A percentile compares a stretch with the other conserved stretches of the same genome.
These are phyloP conservation scores for Aureobasidium sp. DNA, from an alignment of 2,329 filamentous ascomycete genomes.

Conservation along the genomic window DNA sequence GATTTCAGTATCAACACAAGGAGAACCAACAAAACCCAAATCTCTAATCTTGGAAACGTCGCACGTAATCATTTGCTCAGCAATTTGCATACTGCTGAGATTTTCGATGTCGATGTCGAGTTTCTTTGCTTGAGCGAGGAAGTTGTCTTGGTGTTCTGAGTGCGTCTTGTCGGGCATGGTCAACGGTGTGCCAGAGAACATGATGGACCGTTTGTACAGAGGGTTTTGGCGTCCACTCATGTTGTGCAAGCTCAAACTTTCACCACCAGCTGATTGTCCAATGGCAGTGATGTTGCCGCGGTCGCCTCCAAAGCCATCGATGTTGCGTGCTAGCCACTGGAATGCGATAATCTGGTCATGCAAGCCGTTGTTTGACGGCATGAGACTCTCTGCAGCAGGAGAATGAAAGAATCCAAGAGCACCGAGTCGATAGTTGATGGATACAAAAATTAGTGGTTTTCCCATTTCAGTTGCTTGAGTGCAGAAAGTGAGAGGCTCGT, in stretches of 20 bases:
- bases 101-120: slow-evolving; percentile 7
- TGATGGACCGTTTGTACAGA: slow-evolving; percentile 18
- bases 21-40: slow-evolving; percentile 16
- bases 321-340: slow-evolving; percentile 47
- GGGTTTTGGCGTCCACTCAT: background rate
- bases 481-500: slow-evolving; percentile 14
- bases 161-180: slow-evolving; percentile 19
- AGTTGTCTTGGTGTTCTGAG: slow-evolving; percentile 18
- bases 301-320: slow-evolving; percentile 45
- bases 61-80: slow-evolving; percentile 14
- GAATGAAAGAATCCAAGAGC: slow-evolving; percentile 18
- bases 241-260: slow-evolving; percentile 19
- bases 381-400: slow-evolving; percentile 8
- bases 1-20: slow-evolving; percentile 16
- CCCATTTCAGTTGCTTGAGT: slow-evolving; percentile 8
- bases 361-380: slow-evolving; percentile 42
- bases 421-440: slow-evolving; percentile 17
- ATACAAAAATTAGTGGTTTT: slow-evolving; percentile 14
- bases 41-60: slow-evolving; percentile 17
- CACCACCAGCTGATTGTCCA: slow-evolving; percentile 20
- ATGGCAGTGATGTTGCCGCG: slow-evolving; percentile 18
- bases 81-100: slow-evolving; percentile 13
- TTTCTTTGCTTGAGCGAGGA: slow-evolving; percentile 17
- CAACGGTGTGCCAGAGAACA: slow-evolving; percentile 18
- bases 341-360: slow-evolving; percentile 48